Base-by-base conservation (phyloP, 1,139 yeast genomes). In the Maudiozyma humilis region DNA sequence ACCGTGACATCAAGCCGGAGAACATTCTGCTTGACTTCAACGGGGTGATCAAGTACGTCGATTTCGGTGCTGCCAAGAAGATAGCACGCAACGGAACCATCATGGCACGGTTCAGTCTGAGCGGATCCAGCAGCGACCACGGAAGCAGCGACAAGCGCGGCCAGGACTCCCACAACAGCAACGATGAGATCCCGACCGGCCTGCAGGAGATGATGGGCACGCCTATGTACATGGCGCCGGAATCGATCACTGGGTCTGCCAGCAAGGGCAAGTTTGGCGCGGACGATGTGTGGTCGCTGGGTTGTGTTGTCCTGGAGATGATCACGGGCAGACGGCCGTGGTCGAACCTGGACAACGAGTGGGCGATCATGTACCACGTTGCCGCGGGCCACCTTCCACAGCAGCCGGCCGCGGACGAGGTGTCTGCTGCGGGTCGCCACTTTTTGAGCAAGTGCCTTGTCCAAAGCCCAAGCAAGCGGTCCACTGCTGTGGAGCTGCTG, bases 211-310 rank as follows among this genome's bases (percentile, higher is more conserved):
- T 89, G 80, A 86, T 94, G 0, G 98, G 98, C 41, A 91, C 98
- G 0, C 98, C 98, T 15, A 91, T 91, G 97, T 91, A 91, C 64
- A 91, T 91, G 98, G 86, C 97, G 0, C 98, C 98, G 0, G 98
- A 91, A 60, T 88, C 87, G 0, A 88, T 91, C 46, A 85, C 94
- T 1, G 96, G 96, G 1, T 50, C 58, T 3, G 96, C 79, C 3
- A 73, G 76, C 46, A 79, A 75, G 55, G 94, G 94, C 1, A 79
- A 82, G 7, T 73, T 57, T 64, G 82, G 82, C 60, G 75, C 79
- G 3, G 74, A 77, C 40, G 98, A 83, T 63, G 78, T 83, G 29
- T 83, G 93, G 93, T 82, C 93, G 1, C 68, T 83, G 36, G 93
- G 93, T 7, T 83, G 93, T 59, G 83, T 88, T 64, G 81, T 82